Evolutionary conservation across 179 eudicot genomes (phyloP).

Genomic region (Drosera spatulata): DNA sequence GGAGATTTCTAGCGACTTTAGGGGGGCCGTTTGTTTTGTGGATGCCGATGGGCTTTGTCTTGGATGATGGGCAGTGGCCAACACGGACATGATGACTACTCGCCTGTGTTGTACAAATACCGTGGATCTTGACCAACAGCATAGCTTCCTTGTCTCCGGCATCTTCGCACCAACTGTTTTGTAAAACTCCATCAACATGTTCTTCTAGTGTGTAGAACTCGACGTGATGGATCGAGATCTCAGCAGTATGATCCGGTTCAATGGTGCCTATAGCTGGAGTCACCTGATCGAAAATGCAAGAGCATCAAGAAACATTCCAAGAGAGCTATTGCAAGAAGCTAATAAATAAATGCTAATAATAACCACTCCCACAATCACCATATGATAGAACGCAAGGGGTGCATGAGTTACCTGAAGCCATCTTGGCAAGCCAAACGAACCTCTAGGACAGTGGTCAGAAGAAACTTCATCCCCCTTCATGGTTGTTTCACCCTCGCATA

Average conservation of each 20-base stretch:
- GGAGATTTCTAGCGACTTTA: conserved; percentile 35
- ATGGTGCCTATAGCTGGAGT: conserved; percentile 67
- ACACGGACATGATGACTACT: conserved; percentile 71
- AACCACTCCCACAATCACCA: no score
- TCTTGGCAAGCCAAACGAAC: conserved; percentile 73
- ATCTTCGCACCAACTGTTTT: conserved; percentile 95
- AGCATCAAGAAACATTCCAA: conserved; percentile 5
- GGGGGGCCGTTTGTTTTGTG: conserved; percentile 12
- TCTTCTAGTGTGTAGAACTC: conserved; percentile 65
- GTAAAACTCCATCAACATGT: conserved; percentile 74
- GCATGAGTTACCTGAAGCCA: conserved; percentile 76
- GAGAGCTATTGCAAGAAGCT: background rate
- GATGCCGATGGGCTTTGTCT: conserved; percentile 18
- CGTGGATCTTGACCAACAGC: conserved; percentile 45
- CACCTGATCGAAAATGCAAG: conserved; percentile 46
- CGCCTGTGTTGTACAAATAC: conserved; percentile 43
- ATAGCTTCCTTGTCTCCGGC: conserved; percentile 80
- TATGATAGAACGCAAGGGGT: no score
- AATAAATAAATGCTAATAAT: background rate
- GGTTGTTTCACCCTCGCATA: conserved; percentile 59
- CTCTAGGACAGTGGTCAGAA: conserved; percentile 52
- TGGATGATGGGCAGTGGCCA: conserved; percentile 55
- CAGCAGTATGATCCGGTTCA: conserved; percentile 58
- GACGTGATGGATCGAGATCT: conserved; percentile 64
- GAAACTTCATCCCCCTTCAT: conserved; percentile 31